Evolutionary conservation across 495 filamentous ascomycete genomes (phyloP), one percentile per base, ranked within the genome.

Genomic region (Aspergillus indologenus): DNA sequence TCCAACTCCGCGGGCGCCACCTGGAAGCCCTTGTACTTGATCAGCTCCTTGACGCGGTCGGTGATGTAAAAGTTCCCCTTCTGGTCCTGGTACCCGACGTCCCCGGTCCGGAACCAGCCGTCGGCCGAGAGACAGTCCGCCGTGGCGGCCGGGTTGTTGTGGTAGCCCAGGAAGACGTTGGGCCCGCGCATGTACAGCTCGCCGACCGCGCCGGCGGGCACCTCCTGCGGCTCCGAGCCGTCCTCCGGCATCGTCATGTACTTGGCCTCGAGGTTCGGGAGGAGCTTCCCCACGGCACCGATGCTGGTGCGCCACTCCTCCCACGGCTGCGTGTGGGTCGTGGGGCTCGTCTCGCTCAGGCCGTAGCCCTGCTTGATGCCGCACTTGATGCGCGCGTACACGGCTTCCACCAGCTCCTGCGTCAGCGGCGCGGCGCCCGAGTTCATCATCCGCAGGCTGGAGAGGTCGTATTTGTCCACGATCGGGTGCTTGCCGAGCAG

Each of bases 11-110:
- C 90, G 1, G 91, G 91, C 1, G 91, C 81, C 4, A 96, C 90
- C 66, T 94, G 91, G 76, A 93, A 92, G 14, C 91, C 91, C 67
- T 85, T 83, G 70, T 94, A 94, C 74, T 95, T 95, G 74, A 96
- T 94, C 46, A 96, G 74, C 71, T 96, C 91, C 79, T 96, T 96
- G 20, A 91, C 80, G n/a, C 91, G 86, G 64, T 93, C 91, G 1
- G 90, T 91, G 67, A 92, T 87, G 72, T 74, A 86, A 67, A 89
- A 84, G 62, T 86, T 81, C 5, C 84, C 85, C 42, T 85, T 72
- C 24, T 70, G 60, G 50, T 86, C 81, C 61, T 85, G 77, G 59
- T 86, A 81, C 2, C 84, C 85, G 18, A 87, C 81, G 62, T 89
- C 86, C 2, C 86, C 86, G 2, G 85, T 88, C 46, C 83, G 83